phyloP scores from a whole-genome alignment of 257 asterid species.

The Verbascum thapsus region DNA sequence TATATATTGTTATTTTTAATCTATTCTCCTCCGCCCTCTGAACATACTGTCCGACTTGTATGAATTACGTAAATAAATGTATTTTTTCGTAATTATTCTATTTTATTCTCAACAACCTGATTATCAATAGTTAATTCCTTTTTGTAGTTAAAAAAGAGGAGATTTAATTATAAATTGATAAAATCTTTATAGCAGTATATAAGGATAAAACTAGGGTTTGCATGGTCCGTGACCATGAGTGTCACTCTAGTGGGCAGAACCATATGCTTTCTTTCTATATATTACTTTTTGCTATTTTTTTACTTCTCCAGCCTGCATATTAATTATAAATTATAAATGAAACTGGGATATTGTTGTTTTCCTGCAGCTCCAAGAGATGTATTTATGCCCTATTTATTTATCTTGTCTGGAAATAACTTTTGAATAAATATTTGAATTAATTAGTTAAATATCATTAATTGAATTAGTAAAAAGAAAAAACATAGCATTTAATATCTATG shows the following conservation, averaged over 20 bases:
- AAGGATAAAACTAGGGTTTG: neutral
- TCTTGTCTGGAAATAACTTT: too few relatives aligned
- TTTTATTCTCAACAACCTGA: too few relatives aligned
- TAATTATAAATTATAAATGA: constrained; percentile 10
- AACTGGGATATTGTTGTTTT: neutral
- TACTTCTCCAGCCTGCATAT: constrained; percentile 2
- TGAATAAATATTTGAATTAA: too few relatives aligned
- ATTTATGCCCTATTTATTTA: neutral
- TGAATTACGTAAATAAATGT: too few relatives aligned
- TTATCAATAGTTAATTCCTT: too few relatives aligned
- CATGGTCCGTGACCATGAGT: constrained; percentile 22
- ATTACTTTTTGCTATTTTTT: constrained; percentile 32
- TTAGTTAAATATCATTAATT: too few relatives aligned
- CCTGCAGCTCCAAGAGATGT: constrained; percentile 12
- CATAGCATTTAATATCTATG: too few relatives aligned
- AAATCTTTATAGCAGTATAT: neutral
- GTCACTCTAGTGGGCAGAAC: constrained; percentile 50
- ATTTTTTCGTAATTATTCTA: too few relatives aligned
- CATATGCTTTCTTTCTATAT: constrained; percentile 51
- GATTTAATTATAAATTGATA: neutral
- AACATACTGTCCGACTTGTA: too few relatives aligned
- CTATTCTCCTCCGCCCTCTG: too few relatives aligned
- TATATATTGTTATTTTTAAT: too few relatives aligned
- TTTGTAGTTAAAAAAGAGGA: neutral
- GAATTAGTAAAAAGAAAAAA: too few relatives aligned